Evolutionary conservation across 495 filamentous ascomycete genomes (phyloP), one percentile per base, ranked within the genome.

Genomic region (Penicillium steckii): DNA sequence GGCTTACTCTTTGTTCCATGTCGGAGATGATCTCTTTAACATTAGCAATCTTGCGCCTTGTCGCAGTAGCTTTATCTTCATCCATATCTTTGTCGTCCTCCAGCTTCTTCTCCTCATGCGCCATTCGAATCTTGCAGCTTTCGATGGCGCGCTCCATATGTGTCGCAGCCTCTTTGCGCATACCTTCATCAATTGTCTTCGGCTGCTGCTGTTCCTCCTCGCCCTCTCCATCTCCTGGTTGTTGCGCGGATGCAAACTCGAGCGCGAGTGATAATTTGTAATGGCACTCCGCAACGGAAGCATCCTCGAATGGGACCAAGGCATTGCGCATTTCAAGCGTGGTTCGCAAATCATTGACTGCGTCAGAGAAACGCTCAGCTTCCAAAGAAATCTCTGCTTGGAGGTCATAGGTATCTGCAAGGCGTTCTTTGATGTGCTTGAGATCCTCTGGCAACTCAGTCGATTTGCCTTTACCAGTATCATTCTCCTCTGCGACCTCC

Each of bases 231-330:
- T 81, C 80, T 23, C 77, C 69, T 12, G 79, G 76, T 32, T 84
- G 80, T 26, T 81, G 88, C n/a, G 90, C 81, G 0, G 90, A 90
- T 10, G 88, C 86, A 56, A 97, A 97, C 67, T 99, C 94, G 17
- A 97, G 82, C 1, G 94, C 95, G 35, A 99, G 84, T 2, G 95
- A 96, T 38, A 97, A 83, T 67, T 96, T 97, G 74, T 85, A 97
- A 67, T 97, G 89, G 30, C 89, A 93, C 77, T 99, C 94, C 25
- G 92, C 91, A 47, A 97, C 77, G 17, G 92, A 78, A 46, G 86
- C 84, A 32, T 90, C 92, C 43, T 94, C 88, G 43, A 82, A 70
- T 1, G 90, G 80, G 63, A 87, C 93, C 10, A 97, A 79, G 12
- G 82, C 75, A 49, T 88, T 65, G 69, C 94, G 91, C 40, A 95